Percentiles rank a stretch among this genome's conserved stretches.
Evolutionary conservation across 805 yeast genomes (phyloP).

Genomic region (Metschnikowia dekortorum): DNA sequence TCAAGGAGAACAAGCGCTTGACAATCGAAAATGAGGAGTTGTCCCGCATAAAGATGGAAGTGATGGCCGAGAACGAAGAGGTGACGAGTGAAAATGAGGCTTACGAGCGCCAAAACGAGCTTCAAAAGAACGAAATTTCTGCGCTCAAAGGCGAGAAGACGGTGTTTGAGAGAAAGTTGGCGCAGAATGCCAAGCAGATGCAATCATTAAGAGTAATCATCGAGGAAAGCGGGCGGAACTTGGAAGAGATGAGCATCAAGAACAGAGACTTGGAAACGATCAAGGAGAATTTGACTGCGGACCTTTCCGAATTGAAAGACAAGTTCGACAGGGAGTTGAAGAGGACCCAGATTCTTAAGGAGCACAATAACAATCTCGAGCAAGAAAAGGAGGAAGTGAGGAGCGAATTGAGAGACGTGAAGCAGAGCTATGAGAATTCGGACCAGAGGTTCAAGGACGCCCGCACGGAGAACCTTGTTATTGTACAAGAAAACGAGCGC

Average conservation of each 20-base stretch:
- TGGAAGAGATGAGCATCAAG: slow-evolving; percentile 44
- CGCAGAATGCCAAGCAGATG: slow-evolving; percentile 44
- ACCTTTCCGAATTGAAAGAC: slow-evolving; percentile 24
- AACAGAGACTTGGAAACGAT: slow-evolving; percentile 25
- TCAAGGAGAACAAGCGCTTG: slow-evolving; percentile 59
- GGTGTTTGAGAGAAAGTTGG: slow-evolving; percentile 34
- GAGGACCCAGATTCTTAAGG: slow-evolving; percentile 22
- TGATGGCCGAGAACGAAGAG: slow-evolving; percentile 30
- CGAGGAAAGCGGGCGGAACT: slow-evolving; percentile 57
- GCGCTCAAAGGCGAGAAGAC: slow-evolving; percentile 33
- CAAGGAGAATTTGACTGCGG: slow-evolving; percentile 25
- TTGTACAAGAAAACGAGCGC: slow-evolving; percentile 65
- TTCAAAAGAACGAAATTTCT: slow-evolving; percentile 24
- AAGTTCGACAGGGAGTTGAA: slow-evolving; percentile 15
- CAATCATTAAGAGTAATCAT: slow-evolving; percentile 54
- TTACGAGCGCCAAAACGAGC: slow-evolving; percentile 27
- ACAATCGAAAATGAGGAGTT: slow-evolving; percentile 55
- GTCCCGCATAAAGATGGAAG: slow-evolving; percentile 20
- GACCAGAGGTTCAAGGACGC: slow-evolving; percentile 28
- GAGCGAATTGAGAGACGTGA: slow-evolving; percentile 28
- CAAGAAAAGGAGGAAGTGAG: slow-evolving; percentile 29
- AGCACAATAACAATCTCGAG: slow-evolving; percentile 32
- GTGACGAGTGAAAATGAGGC: slow-evolving; percentile 42
- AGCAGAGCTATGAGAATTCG: slow-evolving; percentile 27
- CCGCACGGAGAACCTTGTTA: slow-evolving; percentile 50